A percentile compares a stretch with the other conserved stretches of the same genome.
Evolutionary conservation across 2,329 filamentous ascomycete genomes (phyloP).

Genomic region (Penicillium sp.): DNA sequence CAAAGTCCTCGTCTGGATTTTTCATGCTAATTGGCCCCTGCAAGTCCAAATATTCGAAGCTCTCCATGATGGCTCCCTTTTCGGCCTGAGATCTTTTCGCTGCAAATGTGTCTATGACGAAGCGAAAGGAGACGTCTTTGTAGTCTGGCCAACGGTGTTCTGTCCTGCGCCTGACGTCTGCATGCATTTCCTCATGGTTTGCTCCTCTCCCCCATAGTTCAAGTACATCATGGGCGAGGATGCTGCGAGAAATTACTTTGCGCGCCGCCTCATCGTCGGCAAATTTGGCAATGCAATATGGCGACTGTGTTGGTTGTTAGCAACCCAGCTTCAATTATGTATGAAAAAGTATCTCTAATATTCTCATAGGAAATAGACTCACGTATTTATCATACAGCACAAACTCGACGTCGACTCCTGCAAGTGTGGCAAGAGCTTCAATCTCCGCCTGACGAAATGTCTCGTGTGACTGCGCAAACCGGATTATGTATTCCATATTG

Average conservation of each 20-base stretch:
- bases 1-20: conserved; percentile 69
- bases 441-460: conserved; percentile 85
- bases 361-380: conserved; percentile 33
- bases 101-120: conserved; percentile 77
- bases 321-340: background rate
- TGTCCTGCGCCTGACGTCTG: conserved; percentile 57
- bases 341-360: background rate
- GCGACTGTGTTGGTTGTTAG: conserved; percentile 57
- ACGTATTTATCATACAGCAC: conserved; percentile 72
- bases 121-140: conserved; percentile 68
- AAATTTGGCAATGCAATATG: conserved; percentile 75
- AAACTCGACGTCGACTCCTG: conserved; percentile 65
- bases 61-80: conserved; percentile 74
- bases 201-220: conserved; percentile 79
- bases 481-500: conserved; percentile 72
- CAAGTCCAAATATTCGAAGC: conserved; percentile 74
- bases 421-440: conserved; percentile 69
- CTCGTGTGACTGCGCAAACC: conserved; percentile 85
- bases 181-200: conserved; percentile 66
- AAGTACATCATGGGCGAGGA: conserved; percentile 78
- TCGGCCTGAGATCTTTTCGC: conserved; percentile 61
- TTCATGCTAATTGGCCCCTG: conserved; percentile 74
- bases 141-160: conserved; percentile 65
- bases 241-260: conserved; percentile 67
- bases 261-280: conserved; percentile 62